A percentile compares a stretch with the other conserved stretches of the same genome.
These are phyloP conservation scores for Wickerhamiella sergipiensis DNA, from an alignment of 805 yeast genomes.

Conservation along the genomic window DNA sequence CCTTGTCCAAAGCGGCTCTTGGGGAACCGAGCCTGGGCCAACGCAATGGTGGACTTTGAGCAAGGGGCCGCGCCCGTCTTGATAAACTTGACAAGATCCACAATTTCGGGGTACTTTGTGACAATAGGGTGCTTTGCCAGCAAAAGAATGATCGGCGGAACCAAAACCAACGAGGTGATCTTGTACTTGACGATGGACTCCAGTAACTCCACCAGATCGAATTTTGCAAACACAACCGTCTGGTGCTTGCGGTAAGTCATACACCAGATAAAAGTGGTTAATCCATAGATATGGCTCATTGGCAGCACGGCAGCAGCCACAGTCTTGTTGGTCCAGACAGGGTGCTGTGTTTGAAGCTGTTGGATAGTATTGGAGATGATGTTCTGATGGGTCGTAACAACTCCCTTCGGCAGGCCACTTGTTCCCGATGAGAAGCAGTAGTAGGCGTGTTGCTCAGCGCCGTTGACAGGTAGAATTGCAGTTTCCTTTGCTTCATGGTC, in stretches of 20 bases:
- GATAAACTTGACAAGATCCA: constrained; percentile 26
- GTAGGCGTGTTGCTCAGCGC: constrained; percentile 15
- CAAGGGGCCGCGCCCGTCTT: constrained; percentile 36
- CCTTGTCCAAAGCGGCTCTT: constrained; percentile 14
- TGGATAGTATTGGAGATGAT: constrained; percentile 28
- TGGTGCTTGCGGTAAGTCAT: constrained; percentile 14
- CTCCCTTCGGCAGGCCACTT: constrained; percentile 69
- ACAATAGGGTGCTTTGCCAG: constrained; percentile 33
- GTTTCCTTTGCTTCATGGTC: constrained; percentile 5
- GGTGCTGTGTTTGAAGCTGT: constrained; percentile 6
- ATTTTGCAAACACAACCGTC: constrained; percentile 20
- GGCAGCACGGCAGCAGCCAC: constrained; percentile 24
- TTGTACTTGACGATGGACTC: constrained; percentile 18
- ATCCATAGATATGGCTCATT: constrained; percentile 25
- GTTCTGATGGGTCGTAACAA: constrained; percentile 45
- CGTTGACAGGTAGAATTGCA: constrained; percentile 9
- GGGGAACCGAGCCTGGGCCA: constrained; percentile 9
- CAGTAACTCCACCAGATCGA: constrained; percentile 24
- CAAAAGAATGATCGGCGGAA: constrained; percentile 31
- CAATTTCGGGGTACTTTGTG: constrained; percentile 32
- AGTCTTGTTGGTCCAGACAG: constrained; percentile 18
- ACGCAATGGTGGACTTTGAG: constrained; percentile 8
- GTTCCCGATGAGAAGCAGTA: constrained; percentile 25
- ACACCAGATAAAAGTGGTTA: constrained; percentile 18
- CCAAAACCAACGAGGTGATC: constrained; percentile 30